Conservation (phyloP, 139 green algal species). For the Chlorella sp. region DNA sequence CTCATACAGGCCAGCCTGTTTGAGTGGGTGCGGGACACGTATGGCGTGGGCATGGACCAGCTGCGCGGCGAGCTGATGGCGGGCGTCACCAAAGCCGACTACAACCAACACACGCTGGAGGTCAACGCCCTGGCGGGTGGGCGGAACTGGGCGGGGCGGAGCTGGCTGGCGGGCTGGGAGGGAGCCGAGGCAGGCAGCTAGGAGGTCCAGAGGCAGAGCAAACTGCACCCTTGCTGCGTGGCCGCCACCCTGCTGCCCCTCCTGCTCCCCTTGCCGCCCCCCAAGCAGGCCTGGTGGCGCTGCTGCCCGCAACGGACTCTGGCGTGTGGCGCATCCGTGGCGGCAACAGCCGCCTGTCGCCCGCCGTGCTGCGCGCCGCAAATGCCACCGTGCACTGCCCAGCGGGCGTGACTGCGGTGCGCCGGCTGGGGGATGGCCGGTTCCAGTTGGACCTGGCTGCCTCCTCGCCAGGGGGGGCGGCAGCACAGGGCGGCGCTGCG, state of each 20-base stretch:
- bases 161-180: neutral
- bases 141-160: neutral
- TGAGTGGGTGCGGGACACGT: constrained; percentile 21
- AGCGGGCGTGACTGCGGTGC: neutral
- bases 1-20: neutral
- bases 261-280: neutral
- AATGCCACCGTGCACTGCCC: constrained; percentile 23
- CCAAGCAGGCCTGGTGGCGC: constrained; percentile 61
- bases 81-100: constrained; percentile 63
- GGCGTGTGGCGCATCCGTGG: constrained; percentile 45
- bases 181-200: neutral
- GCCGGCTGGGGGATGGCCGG: neutral
- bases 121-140: constrained; percentile 70
- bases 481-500: no score
- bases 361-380: constrained; percentile 34
- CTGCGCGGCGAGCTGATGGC: constrained; percentile 59
- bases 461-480: neutral
- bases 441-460: neutral
- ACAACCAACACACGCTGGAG: constrained; percentile 67
- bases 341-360: constrained; percentile 60
- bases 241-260: neutral
- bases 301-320: constrained; percentile 55
- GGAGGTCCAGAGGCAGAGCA: neutral
- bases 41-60: constrained; percentile 12
- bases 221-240: no score